Percentiles rank a stretch among this genome's conserved stretches.
Evolutionary conservation across 2,329 filamentous ascomycete species (phyloP).

Genomic region (Ramularia collo-cygni): DNA sequence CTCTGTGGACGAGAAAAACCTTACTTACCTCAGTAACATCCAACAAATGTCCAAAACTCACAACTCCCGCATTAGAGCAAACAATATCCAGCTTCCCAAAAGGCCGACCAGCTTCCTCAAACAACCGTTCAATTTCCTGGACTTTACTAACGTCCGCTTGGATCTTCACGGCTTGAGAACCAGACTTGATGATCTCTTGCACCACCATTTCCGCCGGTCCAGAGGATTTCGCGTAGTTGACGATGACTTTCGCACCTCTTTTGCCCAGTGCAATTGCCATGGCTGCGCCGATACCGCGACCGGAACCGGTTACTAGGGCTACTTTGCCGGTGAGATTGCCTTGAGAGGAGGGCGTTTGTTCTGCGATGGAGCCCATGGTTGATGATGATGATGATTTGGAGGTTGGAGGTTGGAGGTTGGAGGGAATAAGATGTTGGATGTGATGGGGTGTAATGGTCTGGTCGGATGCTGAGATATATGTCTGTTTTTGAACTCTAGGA

Average conservation of each 20-base stretch:
- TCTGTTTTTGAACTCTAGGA: too few relatives aligned
- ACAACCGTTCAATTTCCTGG: constrained; percentile 53
- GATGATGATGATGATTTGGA: too few relatives aligned
- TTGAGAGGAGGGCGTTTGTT: too few relatives aligned
- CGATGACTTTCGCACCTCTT: constrained; percentile 56
- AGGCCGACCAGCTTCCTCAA: constrained; percentile 52
- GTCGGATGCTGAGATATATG: too few relatives aligned
- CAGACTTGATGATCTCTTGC: constrained; percentile 54
- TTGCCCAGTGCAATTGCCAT: constrained; percentile 58
- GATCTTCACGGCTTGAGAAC: constrained; percentile 54
- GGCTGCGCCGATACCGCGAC: constrained; percentile 57
- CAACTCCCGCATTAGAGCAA: constrained; percentile 57
- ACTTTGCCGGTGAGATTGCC: constrained; percentile 45
- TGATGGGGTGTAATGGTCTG: too few relatives aligned
- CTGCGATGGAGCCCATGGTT: too few relatives aligned
- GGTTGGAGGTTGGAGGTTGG: too few relatives aligned
- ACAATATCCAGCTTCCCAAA: constrained; percentile 63
- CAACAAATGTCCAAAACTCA: constrained; percentile 45
- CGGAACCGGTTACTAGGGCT: constrained; percentile 44
- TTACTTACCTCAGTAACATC: constrained; percentile 50
- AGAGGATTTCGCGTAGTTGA: constrained; percentile 59
- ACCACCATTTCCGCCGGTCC: constrained; percentile 58
- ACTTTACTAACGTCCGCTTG: constrained; percentile 61
- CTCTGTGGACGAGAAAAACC: constrained; percentile 56
- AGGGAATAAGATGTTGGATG: too few relatives aligned